Evolutionary conservation across 345 rosid species (phyloP).

Genomic region (Jatropha curcas): DNA sequence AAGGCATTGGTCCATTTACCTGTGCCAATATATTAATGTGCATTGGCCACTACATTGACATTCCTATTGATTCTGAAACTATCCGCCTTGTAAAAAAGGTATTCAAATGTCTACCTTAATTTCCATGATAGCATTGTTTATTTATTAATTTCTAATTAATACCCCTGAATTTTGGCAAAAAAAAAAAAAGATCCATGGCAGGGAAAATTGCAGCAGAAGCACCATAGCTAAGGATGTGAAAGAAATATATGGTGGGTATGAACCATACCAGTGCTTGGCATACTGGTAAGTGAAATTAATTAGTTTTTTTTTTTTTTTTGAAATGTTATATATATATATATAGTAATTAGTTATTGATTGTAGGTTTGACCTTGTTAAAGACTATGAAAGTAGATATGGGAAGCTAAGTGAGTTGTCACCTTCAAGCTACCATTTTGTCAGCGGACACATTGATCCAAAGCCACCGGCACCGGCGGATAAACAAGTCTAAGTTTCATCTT

Average conservation of each 20-base stretch:
- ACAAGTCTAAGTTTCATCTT: no score
- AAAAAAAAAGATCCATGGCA: constrained; percentile 25
- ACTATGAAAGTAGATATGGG: constrained; percentile 33
- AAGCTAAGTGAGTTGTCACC: constrained; percentile 35
- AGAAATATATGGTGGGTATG: constrained; percentile 31
- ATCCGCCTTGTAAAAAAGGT: constrained; percentile 44
- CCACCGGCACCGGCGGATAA: neutral
- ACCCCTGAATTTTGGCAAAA: no score
- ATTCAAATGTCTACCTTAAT: no score
- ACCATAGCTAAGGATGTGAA: constrained; percentile 17
- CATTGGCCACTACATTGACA: constrained; percentile 41
- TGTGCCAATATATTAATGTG: constrained; percentile 49
- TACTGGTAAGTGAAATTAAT: constrained; percentile 23
- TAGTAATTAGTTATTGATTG: neutral
- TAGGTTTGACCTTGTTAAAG: constrained; percentile 33
- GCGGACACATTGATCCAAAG: no score
- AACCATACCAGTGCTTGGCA: constrained; percentile 32
- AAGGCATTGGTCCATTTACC: constrained; percentile 45
- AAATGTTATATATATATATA: neutral
- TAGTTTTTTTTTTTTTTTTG: no score
- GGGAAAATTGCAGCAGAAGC: constrained; percentile 6
- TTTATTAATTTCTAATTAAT: no score
- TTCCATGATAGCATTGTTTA: no score
- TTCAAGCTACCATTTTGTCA: constrained; percentile 14
- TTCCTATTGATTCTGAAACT: constrained; percentile 55